phyloP scores from a whole-genome alignment of 192 early-diverging fungal species.

The Mortierella claussenii region DNA sequence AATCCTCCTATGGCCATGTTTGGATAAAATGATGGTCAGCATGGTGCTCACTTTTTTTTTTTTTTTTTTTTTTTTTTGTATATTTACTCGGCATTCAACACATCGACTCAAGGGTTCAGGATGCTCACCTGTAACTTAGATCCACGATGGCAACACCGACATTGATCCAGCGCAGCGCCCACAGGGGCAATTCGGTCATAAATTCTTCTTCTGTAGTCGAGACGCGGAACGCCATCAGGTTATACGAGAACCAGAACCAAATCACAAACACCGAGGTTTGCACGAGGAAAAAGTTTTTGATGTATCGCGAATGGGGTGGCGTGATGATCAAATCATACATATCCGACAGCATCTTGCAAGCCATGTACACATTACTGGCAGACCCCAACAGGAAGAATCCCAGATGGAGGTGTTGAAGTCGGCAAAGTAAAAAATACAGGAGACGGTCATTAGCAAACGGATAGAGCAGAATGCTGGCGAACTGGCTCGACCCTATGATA shows the following conservation, averaged over 20 bases:
- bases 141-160: conserved; percentile 64
- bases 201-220: conserved; percentile 58
- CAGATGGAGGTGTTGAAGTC: conserved; percentile 63
- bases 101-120: background rate
- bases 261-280: conserved; percentile 56
- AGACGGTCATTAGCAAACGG: conserved; percentile 60
- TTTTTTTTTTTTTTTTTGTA: too few species aligned
- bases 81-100: background rate
- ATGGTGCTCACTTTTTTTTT: too few species aligned
- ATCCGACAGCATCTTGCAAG: conserved; percentile 62
- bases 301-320: conserved; percentile 28
- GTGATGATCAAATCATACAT: conserved; percentile 63
- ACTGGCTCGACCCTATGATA: conserved; percentile 34
- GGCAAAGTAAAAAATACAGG: conserved; percentile 59
- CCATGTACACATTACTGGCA: conserved; percentile 62
- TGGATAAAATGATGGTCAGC: too few species aligned
- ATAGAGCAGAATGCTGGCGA: conserved; percentile 43
- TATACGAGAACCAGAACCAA: conserved; percentile 68
- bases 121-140: conserved; percentile 49
- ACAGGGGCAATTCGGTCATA: conserved; percentile 63
- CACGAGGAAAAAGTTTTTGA: conserved; percentile 56
- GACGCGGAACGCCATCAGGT: conserved; percentile 60
- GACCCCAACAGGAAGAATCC: conserved; percentile 69
- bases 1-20: conserved; percentile 35
- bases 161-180: conserved; percentile 66